Conservation (phyloP, 257 asterid genomes). For the Scutellaria minor region DNA sequence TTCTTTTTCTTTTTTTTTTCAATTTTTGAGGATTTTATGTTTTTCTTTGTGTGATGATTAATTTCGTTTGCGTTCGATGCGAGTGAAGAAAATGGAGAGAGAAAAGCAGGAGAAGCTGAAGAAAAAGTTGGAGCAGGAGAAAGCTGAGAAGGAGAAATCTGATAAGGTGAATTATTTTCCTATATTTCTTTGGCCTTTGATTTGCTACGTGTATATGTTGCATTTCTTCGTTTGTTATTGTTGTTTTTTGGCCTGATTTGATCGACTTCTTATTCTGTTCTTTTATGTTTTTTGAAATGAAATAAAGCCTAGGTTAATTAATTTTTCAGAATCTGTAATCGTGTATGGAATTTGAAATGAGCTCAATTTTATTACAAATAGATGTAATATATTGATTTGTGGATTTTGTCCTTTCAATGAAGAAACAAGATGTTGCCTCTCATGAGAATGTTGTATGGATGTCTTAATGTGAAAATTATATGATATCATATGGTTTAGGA, state of each 20-base stretch:
- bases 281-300: neutral
- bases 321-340: neutral
- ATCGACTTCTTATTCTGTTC: constrained; percentile 6
- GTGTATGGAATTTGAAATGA: neutral
- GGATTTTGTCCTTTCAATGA: neutral
- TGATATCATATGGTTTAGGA: neutral
- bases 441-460: neutral
- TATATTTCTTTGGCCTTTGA: neutral
- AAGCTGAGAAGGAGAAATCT: constrained; percentile 58
- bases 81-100: constrained; percentile 75
- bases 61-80: constrained; percentile 13
- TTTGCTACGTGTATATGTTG: neutral
- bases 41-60: neutral
- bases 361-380: neutral
- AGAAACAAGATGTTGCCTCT: neutral
- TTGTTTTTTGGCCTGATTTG: neutral
- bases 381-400: neutral
- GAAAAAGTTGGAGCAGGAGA: constrained; percentile 64
- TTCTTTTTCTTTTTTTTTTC: neutral
- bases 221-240: neutral
- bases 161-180: constrained; percentile 50
- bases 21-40: neutral
- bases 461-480: neutral
- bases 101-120: constrained; percentile 55
- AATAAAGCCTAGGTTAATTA: neutral